Conservation (phyloP, 192 early-diverging fungal genomes). For the Coemansia sp. region DNA sequence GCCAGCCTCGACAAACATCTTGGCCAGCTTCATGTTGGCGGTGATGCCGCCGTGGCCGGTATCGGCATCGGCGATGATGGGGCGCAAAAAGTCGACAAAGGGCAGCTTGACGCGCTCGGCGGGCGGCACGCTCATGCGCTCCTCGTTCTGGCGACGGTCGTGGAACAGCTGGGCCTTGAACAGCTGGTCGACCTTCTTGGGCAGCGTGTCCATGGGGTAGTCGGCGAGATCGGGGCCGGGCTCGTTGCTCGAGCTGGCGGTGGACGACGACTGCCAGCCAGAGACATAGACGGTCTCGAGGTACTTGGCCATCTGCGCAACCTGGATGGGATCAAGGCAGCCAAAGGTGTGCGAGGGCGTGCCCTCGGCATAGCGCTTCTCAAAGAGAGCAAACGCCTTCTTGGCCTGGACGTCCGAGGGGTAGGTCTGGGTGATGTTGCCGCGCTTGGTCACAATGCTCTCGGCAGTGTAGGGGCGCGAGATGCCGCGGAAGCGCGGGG, state of each 20-base stretch:
- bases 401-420: constrained; percentile 86
- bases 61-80: constrained; percentile 97
- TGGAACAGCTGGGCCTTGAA: constrained; percentile 98
- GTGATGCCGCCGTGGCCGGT: constrained; percentile 99
- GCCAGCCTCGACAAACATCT: constrained; percentile 96
- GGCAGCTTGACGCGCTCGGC: constrained; percentile 66
- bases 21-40: constrained; percentile 93
- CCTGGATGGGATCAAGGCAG: constrained; percentile 91
- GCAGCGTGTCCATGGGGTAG: constrained; percentile 97
- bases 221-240: constrained; percentile 98
- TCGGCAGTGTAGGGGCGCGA: constrained; percentile 83
- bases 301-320: constrained; percentile 95
- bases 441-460: constrained; percentile 85
- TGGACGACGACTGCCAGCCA: constrained; percentile 97
- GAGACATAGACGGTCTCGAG: constrained; percentile 97
- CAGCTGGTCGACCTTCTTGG: constrained; percentile 98
- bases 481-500: constrained; percentile 75
- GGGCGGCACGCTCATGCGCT: constrained; percentile 66
- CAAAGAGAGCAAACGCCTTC: constrained; percentile 85
- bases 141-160: constrained; percentile 93
- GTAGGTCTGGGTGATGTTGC: constrained; percentile 68
- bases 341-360: constrained; percentile 93
- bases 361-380: constrained; percentile 68
- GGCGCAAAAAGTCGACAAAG: constrained; percentile 83
- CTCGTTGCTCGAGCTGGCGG: constrained; percentile 91